Conservation (phyloP, 208 protist species). For the Phytomonas sp. region DNA sequence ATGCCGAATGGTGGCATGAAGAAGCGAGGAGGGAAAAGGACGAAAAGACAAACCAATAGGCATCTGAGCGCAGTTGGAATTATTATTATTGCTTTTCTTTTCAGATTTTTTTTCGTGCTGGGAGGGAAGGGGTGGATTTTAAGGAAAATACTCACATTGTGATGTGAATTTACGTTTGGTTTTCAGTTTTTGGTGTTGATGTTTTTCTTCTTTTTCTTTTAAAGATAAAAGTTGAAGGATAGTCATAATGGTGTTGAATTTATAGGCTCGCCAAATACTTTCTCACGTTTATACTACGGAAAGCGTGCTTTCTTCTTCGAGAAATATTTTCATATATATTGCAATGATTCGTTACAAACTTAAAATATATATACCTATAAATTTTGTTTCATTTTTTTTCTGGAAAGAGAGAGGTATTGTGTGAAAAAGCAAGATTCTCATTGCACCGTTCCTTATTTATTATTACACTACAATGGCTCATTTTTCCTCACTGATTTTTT, state of each 20-base stretch:
- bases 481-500: neutral
- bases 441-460: conserved; percentile 1
- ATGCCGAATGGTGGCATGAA: conserved; percentile 42
- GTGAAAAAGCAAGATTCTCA: neutral
- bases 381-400: neutral
- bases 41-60: neutral
- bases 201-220: neutral
- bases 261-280: neutral
- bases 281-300: neutral
- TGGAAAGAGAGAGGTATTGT: neutral
- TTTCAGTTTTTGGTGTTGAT: neutral
- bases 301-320: neutral
- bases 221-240: neutral
- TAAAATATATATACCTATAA: neutral
- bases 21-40: neutral
- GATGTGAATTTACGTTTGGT: neutral
- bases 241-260: neutral
- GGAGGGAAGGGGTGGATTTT: neutral
- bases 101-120: neutral
- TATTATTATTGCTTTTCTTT: conserved; percentile 6
- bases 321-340: neutral
- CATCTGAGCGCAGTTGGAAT: conserved; percentile 3
- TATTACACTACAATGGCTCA: neutral
- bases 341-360: neutral
- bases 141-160: conserved; percentile 8